Base-by-base conservation (phyloP, 148 eudicot genomes). In the Amaranthus hypochondriacus region DNA sequence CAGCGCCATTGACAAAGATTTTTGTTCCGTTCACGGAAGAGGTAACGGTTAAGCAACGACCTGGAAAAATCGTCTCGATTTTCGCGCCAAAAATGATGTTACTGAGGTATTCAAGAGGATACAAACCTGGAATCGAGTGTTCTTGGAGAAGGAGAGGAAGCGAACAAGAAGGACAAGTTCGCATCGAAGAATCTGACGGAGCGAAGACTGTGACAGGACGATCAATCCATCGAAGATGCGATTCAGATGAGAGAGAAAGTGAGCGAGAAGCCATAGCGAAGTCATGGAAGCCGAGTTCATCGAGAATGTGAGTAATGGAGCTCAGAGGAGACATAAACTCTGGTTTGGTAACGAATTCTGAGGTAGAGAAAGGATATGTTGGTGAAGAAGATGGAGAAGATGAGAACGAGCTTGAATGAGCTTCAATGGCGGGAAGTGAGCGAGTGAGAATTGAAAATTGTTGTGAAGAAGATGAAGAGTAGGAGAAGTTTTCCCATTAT, bases 141-240 rank as follows among this genome's bases (percentile, higher is more conserved):
- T 92, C 97, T 39, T 86, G 92, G 47, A 92, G 86, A 62, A 92
- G 89, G 50, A 85, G 77, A 4, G 92, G 55, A 70, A 85, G 73
- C 6, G 90, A 88, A 76, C 97, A 92, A 1, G 92, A 67, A 7
- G 90, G 84, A 51, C 97, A 92, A 1, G 92, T 79, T 44, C 82
- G 84, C 68, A 89, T 81, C 3, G 97, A 85, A 61, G 86, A 48
- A 72, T 87, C 89, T 4, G 84, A 66, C 10, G 97, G 89, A 7
- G 93, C 92, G 68, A 92, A 92, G 71, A 92, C 69, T 21, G 97
- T 92, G 76, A 83, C n/a, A 0, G 97, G 90, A 9, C 86, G 55
- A 52, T 52, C 75, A 76, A 83, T 68, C 79, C 86, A 78, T 68
- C 86, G 71, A 66, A 78, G 50, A 70, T 84, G 50, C 70, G 84